Conservation (phyloP, 2,329 filamentous ascomycete genomes). For the Helotiales sp. region DNA sequence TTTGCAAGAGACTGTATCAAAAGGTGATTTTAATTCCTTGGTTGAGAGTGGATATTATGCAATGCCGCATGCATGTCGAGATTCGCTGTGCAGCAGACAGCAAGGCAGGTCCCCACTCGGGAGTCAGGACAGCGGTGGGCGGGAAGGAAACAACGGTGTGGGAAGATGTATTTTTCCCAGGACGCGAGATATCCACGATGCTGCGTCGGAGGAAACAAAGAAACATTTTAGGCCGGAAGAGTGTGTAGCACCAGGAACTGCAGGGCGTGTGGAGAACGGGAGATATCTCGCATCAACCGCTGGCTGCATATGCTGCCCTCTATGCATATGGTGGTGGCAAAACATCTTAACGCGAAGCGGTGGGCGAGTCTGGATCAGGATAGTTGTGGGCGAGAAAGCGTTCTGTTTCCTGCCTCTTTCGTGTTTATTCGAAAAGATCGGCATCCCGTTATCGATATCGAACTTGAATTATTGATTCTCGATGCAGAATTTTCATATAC, state of each 20-base stretch:
- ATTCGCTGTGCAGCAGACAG: neutral
- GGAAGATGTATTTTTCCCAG: neutral
- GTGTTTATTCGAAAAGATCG: neutral
- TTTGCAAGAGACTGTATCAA: neutral
- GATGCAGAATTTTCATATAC: constrained; percentile 11
- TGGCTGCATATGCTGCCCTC: neutral
- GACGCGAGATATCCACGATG: neutral
- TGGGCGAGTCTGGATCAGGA: neutral
- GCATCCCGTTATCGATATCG: neutral
- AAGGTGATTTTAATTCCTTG: neutral
- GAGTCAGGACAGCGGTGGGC: neutral
- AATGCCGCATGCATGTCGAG: neutral
- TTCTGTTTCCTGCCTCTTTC: too few relatives aligned
- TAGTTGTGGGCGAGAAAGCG: too few relatives aligned
- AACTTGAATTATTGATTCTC: too few relatives aligned
- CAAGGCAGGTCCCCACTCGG: neutral
- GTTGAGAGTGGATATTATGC: neutral
- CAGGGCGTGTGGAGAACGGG: constrained; percentile 9
- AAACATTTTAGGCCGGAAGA: neutral
- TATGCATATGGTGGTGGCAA: neutral
- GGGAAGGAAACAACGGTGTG: neutral
- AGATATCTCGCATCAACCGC: constrained; percentile 1
- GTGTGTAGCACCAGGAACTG: constrained; percentile 18
- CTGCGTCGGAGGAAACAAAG: constrained; percentile 1
- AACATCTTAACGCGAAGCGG: neutral